Evolutionary conservation across 2,329 filamentous ascomycete genomes (phyloP).

Genomic region (Fusarium sp.): DNA sequence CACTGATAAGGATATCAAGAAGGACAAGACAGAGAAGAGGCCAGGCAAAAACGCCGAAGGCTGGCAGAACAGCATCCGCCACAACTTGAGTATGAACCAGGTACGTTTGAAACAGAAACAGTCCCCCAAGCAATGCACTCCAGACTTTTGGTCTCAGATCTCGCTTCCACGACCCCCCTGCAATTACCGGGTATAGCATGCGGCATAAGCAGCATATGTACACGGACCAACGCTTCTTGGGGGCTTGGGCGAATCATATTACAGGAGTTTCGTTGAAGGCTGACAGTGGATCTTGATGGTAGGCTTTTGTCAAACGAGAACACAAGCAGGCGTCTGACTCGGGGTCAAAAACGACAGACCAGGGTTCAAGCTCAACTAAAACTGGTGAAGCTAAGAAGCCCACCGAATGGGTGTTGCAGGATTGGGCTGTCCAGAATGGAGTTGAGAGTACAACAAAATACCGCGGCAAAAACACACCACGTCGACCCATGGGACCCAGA

Average conservation of each 20-base stretch:
- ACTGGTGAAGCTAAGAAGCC: slow-evolving; percentile 67
- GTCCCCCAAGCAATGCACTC: slow-evolving; percentile 4
- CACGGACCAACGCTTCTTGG: slow-evolving; percentile 20
- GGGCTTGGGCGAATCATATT: background rate
- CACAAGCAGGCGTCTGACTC: slow-evolving; percentile 45
- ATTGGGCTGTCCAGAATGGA: slow-evolving; percentile 74
- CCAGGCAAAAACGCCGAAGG: slow-evolving; percentile 62
- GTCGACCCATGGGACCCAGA: slow-evolving; percentile 35
- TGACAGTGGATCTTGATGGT: slow-evolving; percentile 23
- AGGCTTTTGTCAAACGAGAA: slow-evolving; percentile 58
- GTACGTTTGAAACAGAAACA: slow-evolving; percentile 61
- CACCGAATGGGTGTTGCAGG: slow-evolving; percentile 80
- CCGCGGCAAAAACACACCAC: slow-evolving; percentile 61
- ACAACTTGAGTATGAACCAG: slow-evolving; percentile 95
- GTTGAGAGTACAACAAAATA: slow-evolving; percentile 89
- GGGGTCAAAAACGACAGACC: slow-evolving; percentile 6
- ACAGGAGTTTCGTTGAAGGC: slow-evolving; percentile 5
- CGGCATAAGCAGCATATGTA: slow-evolving; percentile 16
- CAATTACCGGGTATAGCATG: slow-evolving; percentile 7
- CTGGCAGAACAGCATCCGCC: slow-evolving; percentile 96
- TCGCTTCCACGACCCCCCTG: slow-evolving; percentile 7
- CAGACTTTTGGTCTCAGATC: slow-evolving; percentile 26
- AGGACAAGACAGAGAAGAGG: slow-evolving; percentile 53
- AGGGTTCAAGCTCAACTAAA: slow-evolving; percentile 7
- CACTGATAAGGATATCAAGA: slow-evolving; percentile 81